Percentiles rank a stretch among this genome's conserved stretches.
Conservation (phyloP, 2,329 filamentous ascomycete species). For the Aschersonia sp. region DNA sequence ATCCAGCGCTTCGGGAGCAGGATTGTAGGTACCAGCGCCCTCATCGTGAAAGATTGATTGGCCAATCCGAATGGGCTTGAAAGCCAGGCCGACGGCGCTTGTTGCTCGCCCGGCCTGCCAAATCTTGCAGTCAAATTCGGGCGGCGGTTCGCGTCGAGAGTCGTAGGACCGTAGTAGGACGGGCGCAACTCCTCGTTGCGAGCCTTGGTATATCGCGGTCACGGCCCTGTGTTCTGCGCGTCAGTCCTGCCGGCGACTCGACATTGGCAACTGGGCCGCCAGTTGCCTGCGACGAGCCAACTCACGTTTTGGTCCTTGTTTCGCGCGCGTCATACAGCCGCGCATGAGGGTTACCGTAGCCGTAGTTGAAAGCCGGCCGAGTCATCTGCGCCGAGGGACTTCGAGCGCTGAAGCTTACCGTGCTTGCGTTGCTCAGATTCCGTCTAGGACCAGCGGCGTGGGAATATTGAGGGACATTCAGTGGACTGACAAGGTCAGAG, state of each 20-base stretch:
- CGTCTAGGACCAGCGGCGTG: constrained; percentile 36
- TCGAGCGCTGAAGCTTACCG: constrained; percentile 64
- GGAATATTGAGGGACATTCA: constrained; percentile 25
- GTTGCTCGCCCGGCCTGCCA: constrained; percentile 98
- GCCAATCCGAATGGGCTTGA: constrained; percentile 89
- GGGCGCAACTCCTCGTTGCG: constrained; percentile 50
- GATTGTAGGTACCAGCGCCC: constrained; percentile 83
- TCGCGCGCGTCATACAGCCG: constrained; percentile 78
- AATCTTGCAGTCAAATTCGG: constrained; percentile 87
- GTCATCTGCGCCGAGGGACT: constrained; percentile 41
- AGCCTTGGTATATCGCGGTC: constrained; percentile 82
- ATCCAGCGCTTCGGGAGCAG: constrained; percentile 69
- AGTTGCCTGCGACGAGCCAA: constrained; percentile 6
- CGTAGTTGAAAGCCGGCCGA: constrained; percentile 36
- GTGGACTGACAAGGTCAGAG: constrained; percentile 22
- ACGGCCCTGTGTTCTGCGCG: constrained; percentile 48
- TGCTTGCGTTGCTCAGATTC: constrained; percentile 66
- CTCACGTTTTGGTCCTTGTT: constrained; percentile 79
- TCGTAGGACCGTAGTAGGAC: constrained; percentile 85
- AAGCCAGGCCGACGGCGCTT: constrained; percentile 76
- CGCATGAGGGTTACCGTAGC: constrained; percentile 72
- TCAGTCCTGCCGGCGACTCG: not conserved
- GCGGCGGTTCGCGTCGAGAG: constrained; percentile 77
- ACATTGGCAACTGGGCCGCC: too few species aligned
- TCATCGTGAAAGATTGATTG: constrained; percentile 93